Evolutionary conservation across 2,329 filamentous ascomycete genomes (phyloP).

Genomic region (Elsinoe fawcettii): DNA sequence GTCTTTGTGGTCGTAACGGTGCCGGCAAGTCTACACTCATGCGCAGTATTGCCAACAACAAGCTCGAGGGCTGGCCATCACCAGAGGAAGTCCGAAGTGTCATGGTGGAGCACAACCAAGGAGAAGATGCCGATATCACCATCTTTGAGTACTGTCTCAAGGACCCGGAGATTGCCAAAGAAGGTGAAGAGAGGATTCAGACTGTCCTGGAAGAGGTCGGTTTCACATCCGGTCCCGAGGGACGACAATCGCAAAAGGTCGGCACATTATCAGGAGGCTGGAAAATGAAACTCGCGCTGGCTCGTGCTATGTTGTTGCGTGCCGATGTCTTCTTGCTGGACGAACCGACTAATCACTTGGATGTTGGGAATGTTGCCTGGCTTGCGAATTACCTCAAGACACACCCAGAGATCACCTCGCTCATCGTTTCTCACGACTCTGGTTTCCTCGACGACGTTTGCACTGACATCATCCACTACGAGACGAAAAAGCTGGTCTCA

Average conservation of each 20-base stretch:
- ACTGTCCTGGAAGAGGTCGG: slow-evolving; percentile 84
- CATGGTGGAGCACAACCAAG: slow-evolving; percentile 99
- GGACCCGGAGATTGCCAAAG: slow-evolving; percentile 74
- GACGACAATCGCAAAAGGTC: slow-evolving; percentile 80
- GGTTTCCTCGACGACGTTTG: slow-evolving; percentile 95
- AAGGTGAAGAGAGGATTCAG: slow-evolving; percentile 73
- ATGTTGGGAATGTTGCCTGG: slow-evolving; percentile 95
- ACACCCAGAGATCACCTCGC: slow-evolving; percentile 91
- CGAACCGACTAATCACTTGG: slow-evolving; percentile 98
- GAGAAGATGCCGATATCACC: slow-evolving; percentile 91
- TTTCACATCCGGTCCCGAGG: slow-evolving; percentile 82
- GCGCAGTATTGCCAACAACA: slow-evolving; percentile 90
- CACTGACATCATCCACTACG: slow-evolving; percentile 98
- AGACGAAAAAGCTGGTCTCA: slow-evolving; percentile 87
- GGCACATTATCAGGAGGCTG: slow-evolving; percentile 94
- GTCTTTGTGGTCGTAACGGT: slow-evolving; percentile 93
- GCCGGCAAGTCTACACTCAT: slow-evolving; percentile 98
- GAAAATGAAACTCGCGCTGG: slow-evolving; percentile 99
- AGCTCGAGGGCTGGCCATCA: slow-evolving; percentile 91
- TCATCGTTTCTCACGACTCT: slow-evolving; percentile 98
- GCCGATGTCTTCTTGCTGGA: slow-evolving; percentile 93
- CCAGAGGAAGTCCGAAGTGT: slow-evolving; percentile 90
- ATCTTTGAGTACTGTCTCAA: slow-evolving; percentile 90
- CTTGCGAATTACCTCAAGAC: slow-evolving; percentile 88
- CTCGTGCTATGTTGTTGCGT: slow-evolving; percentile 90